These are phyloP conservation scores for Spinacia oleracea DNA, from an alignment of 179 eudicot genomes.

Conservation along the genomic window DNA sequence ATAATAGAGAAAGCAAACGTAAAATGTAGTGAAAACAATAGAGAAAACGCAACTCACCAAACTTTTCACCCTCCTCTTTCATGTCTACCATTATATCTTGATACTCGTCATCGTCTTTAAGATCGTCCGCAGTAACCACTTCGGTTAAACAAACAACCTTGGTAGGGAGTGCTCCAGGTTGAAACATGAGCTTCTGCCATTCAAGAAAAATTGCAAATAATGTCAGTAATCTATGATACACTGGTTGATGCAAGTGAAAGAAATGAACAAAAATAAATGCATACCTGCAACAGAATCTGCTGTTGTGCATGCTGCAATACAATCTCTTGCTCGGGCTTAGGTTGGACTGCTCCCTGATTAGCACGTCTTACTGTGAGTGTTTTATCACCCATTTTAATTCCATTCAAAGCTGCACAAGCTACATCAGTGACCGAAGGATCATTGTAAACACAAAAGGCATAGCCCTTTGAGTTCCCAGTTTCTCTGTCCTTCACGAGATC, in stretches of 20 bases:
- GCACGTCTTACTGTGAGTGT: slow-evolving; percentile 60
- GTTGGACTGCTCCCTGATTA: slow-evolving; percentile 78
- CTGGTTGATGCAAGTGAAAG: not conserved
- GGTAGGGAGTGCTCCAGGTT: slow-evolving; percentile 45
- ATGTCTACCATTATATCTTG: slow-evolving; percentile 46
- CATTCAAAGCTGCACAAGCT: slow-evolving; percentile 58
- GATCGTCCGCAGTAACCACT: slow-evolving; percentile 44
- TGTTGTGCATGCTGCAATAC: slow-evolving; percentile 92
- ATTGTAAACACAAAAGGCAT: slow-evolving; percentile 54
- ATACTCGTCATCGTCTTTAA: slow-evolving; percentile 46
- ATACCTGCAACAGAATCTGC: slow-evolving; percentile 91
- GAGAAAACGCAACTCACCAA: slow-evolving; percentile 30
- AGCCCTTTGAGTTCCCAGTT: slow-evolving; percentile 59
- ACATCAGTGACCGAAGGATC: slow-evolving; percentile 53
- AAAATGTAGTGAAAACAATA: not conserved
- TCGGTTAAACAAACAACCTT: slow-evolving; percentile 48
- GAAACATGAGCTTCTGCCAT: slow-evolving; percentile 42
- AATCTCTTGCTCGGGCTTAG: slow-evolving; percentile 97
- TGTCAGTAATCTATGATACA: not conserved
- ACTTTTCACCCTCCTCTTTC: slow-evolving; percentile 47
- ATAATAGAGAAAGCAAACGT: not conserved
- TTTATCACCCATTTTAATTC: slow-evolving; percentile 60
- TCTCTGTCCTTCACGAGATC: slow-evolving; percentile 60
- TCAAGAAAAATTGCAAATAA: not conserved
- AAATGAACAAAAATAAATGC: not conserved